These are phyloP conservation scores for Starmera amethionina DNA, from an alignment of 805 yeast species.

Conservation along the genomic window DNA sequence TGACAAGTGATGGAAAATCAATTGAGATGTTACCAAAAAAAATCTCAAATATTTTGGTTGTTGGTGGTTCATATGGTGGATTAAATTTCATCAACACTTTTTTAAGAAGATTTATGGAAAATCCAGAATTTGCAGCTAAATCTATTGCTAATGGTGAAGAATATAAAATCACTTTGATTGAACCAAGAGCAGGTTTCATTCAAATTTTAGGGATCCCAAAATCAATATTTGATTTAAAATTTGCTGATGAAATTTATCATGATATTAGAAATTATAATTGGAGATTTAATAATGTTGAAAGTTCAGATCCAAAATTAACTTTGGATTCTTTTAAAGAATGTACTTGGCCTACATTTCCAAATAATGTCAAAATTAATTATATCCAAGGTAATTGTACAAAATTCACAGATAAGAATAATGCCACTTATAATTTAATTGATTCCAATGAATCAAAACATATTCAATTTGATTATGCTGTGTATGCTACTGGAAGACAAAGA, in stretches of 20 bases:
- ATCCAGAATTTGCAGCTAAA: conserved; percentile 1
- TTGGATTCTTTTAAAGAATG: conserved; percentile 1
- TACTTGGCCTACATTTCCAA: conserved; percentile 4
- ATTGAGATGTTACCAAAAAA: background rate
- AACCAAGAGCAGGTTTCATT: conserved; percentile 31
- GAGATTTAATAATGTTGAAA: conserved; percentile 22
- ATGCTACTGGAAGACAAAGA: conserved; percentile 41
- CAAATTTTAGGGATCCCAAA: conserved; percentile 30
- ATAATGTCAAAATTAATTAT: conserved; percentile 9
- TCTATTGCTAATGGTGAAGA: conserved; percentile 4
- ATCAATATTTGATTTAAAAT: conserved; percentile 26
- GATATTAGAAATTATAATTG: conserved; percentile 18
- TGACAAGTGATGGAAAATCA: too few species aligned
- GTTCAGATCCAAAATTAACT: conserved; percentile 25
- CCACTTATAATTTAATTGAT: conserved; percentile 10
- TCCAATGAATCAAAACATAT: conserved; percentile 14
- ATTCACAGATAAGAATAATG: conserved; percentile 13
- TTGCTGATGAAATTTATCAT: conserved; percentile 24
- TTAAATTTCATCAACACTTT: conserved; percentile 20
- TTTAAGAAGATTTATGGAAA: conserved; percentile 7
- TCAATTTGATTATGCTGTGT: conserved; percentile 35
- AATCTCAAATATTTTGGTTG: conserved; percentile 13
- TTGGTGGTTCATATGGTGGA: conserved; percentile 30
- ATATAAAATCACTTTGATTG: conserved; percentile 22
- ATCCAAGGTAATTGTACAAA: conserved; percentile 16